Evolutionary conservation across 148 eudicot species (phyloP), one percentile per base, ranked within the genome.

Genomic region (Agrostemma githago): DNA sequence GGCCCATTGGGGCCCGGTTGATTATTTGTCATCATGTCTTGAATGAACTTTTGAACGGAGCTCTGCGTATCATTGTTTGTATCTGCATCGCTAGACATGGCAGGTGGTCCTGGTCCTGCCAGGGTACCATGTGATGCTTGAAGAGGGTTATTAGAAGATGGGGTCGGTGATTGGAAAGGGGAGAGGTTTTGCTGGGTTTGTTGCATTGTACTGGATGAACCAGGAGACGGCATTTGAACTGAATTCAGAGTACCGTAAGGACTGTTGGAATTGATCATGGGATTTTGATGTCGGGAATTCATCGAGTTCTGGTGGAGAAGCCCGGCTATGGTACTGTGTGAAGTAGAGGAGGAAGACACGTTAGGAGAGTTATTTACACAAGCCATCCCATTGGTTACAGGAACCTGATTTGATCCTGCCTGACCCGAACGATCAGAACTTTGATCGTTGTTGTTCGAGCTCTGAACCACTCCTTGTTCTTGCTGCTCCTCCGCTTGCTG

Each of bases 11-110:
- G 70, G 20, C 84, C 77, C 5, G 65, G 56, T 48, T 87, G 91
- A 9, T 86, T 81, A 5, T 87, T 83, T 82, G 83, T 83, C 95
- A 91, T 89, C 93, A 94, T 87, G 57, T 89, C 96, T 15, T 94
- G 90, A 70, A 94, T 80, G 19, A 94, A 83, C 79, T 94, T 94
- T 77, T 94, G 97, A 9, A 92, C 97, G 5, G 97, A 91, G 77
- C 90, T 88, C 76, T 91, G 96, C 16, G 93, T 83, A 66, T 94
- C 96, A 46, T 75, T 26, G 34, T 26, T 86, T 1, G 85, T 85
- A 67, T 89, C 92, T 8, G 82, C 88, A 38, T 93, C 89, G 62
- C 83, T 80, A 2, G 90, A 88, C 61, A 82, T 79, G 8, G 86
- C 81, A 2, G 86, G 82, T 66, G 81, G 90, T 68, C 72, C 62